These are phyloP conservation scores for Fomitopsis pinicola DNA, from an alignment of 1,284 basidiomycete genomes.

Conservation along the genomic window DNA sequence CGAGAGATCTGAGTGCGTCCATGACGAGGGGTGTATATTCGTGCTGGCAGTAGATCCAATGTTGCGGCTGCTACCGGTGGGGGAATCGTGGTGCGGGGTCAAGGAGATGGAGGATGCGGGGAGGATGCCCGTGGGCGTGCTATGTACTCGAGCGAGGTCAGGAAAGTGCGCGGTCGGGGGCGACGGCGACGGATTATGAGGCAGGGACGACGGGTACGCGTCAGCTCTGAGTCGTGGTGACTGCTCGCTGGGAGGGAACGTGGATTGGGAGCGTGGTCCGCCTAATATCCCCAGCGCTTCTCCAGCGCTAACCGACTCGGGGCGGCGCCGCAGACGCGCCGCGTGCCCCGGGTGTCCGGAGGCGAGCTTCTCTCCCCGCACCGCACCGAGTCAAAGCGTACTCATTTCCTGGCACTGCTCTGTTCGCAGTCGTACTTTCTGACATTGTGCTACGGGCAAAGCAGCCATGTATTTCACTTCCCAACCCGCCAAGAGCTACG, in stretches of 20 bases:
- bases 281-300: slow-evolving; percentile 8
- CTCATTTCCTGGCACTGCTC: not conserved
- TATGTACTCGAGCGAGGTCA: not conserved
- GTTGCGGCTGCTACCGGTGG: slow-evolving; percentile 19
- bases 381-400: not conserved
- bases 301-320: not conserved
- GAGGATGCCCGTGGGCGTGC: not conserved
- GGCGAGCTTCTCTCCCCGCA: not conserved
- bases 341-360: not conserved
- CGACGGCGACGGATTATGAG: not conserved
- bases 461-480: not conserved
- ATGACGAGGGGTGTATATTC: slow-evolving; percentile 34
- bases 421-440: not conserved
- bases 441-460: not conserved
- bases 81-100: slow-evolving; percentile 21
- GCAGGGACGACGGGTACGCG: slow-evolving; percentile 1
- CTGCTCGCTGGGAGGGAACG: slow-evolving; percentile 3
- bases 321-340: slow-evolving; percentile 3
- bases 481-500: not conserved
- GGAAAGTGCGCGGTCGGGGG: not conserved
- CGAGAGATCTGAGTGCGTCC: slow-evolving; percentile 78
- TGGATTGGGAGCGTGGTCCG: slow-evolving; percentile 11
- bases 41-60: slow-evolving; percentile 23
- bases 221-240: slow-evolving; percentile 5
- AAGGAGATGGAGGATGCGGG: slow-evolving; percentile 14